Percentiles rank a stretch among this genome's conserved stretches.
phyloP scores from a whole-genome alignment of 495 filamentous ascomycete species.

The Schizothecium vesticola region DNA sequence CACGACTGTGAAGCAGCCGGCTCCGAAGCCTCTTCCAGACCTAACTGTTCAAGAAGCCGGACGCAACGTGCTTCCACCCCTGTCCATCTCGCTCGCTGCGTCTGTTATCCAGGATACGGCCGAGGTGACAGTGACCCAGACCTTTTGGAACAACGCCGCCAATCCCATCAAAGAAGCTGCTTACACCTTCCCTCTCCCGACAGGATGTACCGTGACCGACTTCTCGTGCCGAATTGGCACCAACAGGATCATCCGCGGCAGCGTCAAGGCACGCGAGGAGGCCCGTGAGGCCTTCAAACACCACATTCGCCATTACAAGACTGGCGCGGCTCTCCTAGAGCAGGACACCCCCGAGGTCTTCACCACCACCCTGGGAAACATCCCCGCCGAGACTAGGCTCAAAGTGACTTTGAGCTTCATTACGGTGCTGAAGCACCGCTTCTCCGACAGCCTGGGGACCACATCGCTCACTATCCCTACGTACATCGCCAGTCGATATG shows the following conservation, averaged over 20 bases:
- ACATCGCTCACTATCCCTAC: constrained; percentile 15
- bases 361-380: constrained; percentile 16
- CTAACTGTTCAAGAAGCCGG: constrained; percentile 6
- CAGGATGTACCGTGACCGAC: constrained; percentile 16
- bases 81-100: constrained; percentile 13
- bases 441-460: not conserved
- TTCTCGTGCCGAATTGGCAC: constrained; percentile 11
- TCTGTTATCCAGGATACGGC: constrained; percentile 17
- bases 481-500: constrained; percentile 15
- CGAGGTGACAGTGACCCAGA: constrained; percentile 10
- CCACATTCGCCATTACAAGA: constrained; percentile 4
- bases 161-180: constrained; percentile 13
- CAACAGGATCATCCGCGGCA: constrained; percentile 12
- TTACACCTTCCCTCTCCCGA: constrained; percentile 16
- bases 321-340: constrained; percentile 10
- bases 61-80: constrained; percentile 13
- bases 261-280: constrained; percentile 11
- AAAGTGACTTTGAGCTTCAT: constrained; percentile 13
- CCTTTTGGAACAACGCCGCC: constrained; percentile 16
- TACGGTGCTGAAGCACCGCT: constrained; percentile 15
- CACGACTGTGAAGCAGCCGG: not conserved
- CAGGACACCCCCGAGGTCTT: constrained; percentile 18
- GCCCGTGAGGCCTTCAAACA: constrained; percentile 14
- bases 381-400: constrained; percentile 12
- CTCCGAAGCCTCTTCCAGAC: not conserved